A percentile compares a stretch with the other conserved stretches of the same genome.
These are phyloP conservation scores for Boehmeria nivea DNA, from an alignment of 306 rosid species.

Conservation along the genomic window DNA sequence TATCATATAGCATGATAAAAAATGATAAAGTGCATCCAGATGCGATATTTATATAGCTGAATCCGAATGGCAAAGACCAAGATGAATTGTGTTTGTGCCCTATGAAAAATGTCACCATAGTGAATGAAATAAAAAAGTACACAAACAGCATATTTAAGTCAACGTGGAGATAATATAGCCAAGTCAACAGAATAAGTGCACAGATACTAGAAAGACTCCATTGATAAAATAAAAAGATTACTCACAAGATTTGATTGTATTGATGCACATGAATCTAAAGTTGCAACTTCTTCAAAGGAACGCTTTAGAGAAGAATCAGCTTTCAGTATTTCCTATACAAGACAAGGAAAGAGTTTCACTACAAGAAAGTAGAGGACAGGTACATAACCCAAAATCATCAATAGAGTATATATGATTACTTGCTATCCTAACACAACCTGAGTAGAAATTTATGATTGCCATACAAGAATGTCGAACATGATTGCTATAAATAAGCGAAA, in stretches of 20 bases:
- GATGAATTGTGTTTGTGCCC: neutral
- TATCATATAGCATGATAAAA: conserved; percentile 27
- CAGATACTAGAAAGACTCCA: conserved; percentile 14
- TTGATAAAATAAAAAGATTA: conserved; percentile 2
- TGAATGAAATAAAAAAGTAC: neutral
- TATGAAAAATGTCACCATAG: no score
- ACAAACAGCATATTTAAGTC: no score
- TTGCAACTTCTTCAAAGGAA: conserved; percentile 57
- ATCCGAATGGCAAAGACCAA: neutral
- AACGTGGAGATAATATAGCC: neutral
- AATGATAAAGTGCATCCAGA: conserved; percentile 2
- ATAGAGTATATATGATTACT: no score
- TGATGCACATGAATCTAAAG: conserved; percentile 64
- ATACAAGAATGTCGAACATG: no score
- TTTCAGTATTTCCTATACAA: conserved; percentile 48
- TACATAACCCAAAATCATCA: no score
- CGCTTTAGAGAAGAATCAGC: conserved; percentile 74
- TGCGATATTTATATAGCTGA: neutral
- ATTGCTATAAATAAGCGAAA: no score
- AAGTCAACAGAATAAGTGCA: neutral
- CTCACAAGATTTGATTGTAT: conserved; percentile 83
- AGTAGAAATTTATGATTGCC: no score
- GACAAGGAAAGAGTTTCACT: no score
- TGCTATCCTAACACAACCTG: no score
- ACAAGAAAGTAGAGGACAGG: no score